These are phyloP conservation scores for Dryadomyces sulphureus DNA, from an alignment of 2,329 filamentous ascomycete species.

Conservation along the genomic window DNA sequence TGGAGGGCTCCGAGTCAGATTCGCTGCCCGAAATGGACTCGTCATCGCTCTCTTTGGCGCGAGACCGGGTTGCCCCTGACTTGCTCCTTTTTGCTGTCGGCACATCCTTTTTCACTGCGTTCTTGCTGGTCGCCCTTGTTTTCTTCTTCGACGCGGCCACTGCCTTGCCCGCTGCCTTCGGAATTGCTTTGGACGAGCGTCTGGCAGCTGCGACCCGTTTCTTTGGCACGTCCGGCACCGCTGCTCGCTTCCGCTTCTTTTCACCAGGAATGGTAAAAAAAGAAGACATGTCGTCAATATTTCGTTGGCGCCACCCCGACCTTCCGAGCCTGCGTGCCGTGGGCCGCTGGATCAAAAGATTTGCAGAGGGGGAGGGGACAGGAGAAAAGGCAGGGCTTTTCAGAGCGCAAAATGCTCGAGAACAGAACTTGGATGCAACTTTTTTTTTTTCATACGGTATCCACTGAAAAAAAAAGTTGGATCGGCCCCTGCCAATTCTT, in stretches of 20 bases:
- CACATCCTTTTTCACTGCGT: background rate
- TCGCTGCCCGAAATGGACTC: slow-evolving; percentile 27
- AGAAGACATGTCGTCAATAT: slow-evolving; percentile 62
- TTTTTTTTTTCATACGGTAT: slow-evolving; percentile 9
- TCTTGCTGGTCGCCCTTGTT: background rate
- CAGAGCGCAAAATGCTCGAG: background rate
- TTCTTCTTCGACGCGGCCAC: background rate
- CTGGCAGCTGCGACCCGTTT: slow-evolving; percentile 37
- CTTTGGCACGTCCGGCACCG: slow-evolving; percentile 39
- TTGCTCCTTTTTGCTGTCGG: background rate
- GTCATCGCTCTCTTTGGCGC: slow-evolving; percentile 22
- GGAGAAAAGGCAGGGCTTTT: background rate
- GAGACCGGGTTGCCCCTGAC: background rate
- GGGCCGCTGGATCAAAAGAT: background rate
- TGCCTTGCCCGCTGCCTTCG: slow-evolving; percentile 16
- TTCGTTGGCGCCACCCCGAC: background rate
- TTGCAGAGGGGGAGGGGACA: background rate
- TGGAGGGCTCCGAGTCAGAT: slow-evolving; percentile 60
- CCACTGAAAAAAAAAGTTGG: slow-evolving; percentile 9
- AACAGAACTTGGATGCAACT: background rate
- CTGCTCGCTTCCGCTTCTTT: slow-evolving; percentile 73
- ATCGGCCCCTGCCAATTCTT: background rate
- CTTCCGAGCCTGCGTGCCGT: no score
- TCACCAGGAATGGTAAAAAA: slow-evolving; percentile 88
- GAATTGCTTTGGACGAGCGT: no score